These are phyloP conservation scores for Lenwebbia sp. DNA, from an alignment of 345 rosid genomes.

Conservation along the genomic window DNA sequence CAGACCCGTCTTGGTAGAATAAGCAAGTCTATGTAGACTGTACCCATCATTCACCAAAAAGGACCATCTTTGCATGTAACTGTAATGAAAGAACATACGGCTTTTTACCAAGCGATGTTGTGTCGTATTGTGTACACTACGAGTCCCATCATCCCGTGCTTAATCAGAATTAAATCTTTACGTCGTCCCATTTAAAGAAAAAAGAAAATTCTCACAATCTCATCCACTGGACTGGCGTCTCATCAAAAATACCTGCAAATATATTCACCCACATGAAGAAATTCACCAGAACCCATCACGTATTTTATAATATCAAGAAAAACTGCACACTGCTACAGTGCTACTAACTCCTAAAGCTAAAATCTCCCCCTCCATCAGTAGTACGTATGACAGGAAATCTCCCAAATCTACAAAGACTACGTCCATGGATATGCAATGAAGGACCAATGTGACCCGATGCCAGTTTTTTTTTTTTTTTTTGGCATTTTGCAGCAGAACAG, in stretches of 20 bases:
- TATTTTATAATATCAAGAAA: background rate
- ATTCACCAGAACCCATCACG: background rate
- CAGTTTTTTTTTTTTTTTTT: background rate
- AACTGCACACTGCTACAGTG: background rate
- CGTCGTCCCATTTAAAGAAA: background rate
- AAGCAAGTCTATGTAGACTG: no score
- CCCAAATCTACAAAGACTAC: background rate
- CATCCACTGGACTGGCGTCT: background rate
- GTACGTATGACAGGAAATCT: background rate
- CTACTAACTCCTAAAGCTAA: background rate
- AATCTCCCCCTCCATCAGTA: background rate
- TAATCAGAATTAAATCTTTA: background rate
- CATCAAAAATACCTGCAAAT: background rate
- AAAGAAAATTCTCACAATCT: background rate
- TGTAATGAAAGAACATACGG: background rate
- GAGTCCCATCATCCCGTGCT: background rate
- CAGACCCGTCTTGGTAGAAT: no score
- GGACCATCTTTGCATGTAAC: background rate
- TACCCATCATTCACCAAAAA: background rate
- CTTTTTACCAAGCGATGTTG: background rate
- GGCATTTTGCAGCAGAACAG: background rate
- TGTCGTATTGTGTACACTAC: background rate
- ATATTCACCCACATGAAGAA: background rate
- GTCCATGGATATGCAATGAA: background rate
- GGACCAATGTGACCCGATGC: background rate